Evolutionary conservation across 2,329 filamentous ascomycete species (phyloP), one percentile per base, ranked within the genome.

Genomic region (Colletotrichum paranaense): DNA sequence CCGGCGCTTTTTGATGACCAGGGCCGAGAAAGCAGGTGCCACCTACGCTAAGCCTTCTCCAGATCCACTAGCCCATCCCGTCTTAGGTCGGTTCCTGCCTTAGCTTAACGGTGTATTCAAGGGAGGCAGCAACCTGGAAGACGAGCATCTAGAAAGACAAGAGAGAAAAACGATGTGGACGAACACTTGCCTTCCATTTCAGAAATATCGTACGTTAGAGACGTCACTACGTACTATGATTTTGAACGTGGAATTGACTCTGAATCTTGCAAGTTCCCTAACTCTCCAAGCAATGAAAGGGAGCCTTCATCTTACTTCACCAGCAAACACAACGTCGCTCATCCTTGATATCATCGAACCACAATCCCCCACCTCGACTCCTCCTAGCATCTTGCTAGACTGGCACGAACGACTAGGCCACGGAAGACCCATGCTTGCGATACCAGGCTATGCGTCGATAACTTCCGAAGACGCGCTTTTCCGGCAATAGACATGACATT

Each of bases 31-130:
- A 56, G 53, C 46, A 52, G 52, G 26, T 24, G 28, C 67, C 38
- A 59, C 12, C 42, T 16, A 30, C 53, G 55, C 62, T 59, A 59
- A 46, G 28, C 68, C 56, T 12, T 9, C 24, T 35, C 28, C 8
- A 58, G 16, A 26, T 8, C 19, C 19, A 22, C 58, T 28, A 60
- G 14, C 55, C 16, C n/a, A 8, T 32, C 46, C 19, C 9, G 63
- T 32, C 22, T 24, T 67, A 24, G 57, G 57, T 26, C 24, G 7
- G 55, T n/a, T 46, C 32, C 49, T 49, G 59, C 35, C 8, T 16
- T 28, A 32, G 60, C 66, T 63, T 38, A 63, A 62, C 60, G 67
- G 67, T 32, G 52, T 28, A 52, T 65, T 57, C 19, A 19, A 64
- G 16, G 26, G 56, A 56, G 4, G 58, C n/a, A 46, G 46, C 8